phyloP scores from a whole-genome alignment of 2,329 filamentous ascomycete genomes.

The Epichloe sibirici region DNA sequence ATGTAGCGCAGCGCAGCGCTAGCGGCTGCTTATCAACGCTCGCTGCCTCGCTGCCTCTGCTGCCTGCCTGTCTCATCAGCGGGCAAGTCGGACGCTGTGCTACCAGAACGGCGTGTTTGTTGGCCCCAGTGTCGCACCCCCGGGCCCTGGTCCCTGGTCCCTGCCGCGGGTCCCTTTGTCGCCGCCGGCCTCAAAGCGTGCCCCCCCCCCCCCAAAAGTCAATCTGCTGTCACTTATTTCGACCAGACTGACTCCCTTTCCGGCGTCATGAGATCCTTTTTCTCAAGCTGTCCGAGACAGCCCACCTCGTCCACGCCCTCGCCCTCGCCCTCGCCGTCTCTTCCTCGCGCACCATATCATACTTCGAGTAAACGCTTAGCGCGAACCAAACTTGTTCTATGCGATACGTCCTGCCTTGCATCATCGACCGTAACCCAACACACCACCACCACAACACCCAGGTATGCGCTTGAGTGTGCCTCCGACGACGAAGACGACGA shows the following conservation, averaged over 20 bases:
- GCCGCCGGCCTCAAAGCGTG: not conserved
- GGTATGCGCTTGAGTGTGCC: constrained; percentile 4
- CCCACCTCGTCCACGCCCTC: not conserved
- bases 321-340: not conserved
- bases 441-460: not conserved
- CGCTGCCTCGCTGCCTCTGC: too few species aligned
- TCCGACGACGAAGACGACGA: not conserved
- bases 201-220: not conserved
- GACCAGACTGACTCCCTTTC: not conserved
- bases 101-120: too few species aligned
- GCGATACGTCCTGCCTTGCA: not conserved
- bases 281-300: constrained; percentile 6
- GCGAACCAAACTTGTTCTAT: not conserved
- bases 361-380: not conserved
- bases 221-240: not conserved
- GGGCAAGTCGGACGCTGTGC: too few species aligned
- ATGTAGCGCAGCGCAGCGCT: not conserved
- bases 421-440: not conserved
- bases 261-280: constrained; percentile 8
- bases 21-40: not conserved
- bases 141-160: not conserved
- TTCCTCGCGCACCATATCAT: not conserved
- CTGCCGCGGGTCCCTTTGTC: not conserved
- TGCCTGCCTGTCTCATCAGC: too few species aligned
- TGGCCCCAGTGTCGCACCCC: too few species aligned